Evolutionary conservation across 352 stramenopile species (phyloP), one percentile per base, ranked within the genome.

Genomic region (Pythium dissimile): DNA sequence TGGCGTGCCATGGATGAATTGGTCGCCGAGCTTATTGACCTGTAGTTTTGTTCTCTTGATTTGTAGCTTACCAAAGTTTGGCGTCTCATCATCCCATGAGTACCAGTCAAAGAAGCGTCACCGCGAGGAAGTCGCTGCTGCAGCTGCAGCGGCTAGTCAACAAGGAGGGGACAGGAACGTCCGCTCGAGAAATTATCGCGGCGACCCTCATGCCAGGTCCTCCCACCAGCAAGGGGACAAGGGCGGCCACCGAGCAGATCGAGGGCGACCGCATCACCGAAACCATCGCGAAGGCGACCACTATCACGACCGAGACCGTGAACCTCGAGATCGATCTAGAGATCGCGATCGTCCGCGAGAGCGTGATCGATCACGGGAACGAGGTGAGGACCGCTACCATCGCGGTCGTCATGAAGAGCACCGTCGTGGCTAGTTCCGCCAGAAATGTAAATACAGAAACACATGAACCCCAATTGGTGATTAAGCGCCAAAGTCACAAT

Each of bases 91-190:
- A 13, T 90, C 68, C 5, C 85, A 94, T 44, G 85, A 92, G 35
- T 94, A 94, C 42, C 85, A 94, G 62, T 89, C 78, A 0, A 94
- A 94, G 58, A 94, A 94, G 66, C 75, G 85, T 5, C 75, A 91
- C 31, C 80, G 89, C 24, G 84, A 88, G 62, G 82, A 94, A 23
- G 80, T 80, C 52, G 72, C 75, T 12, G 81, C 79, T 20, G 71
- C 58, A 5, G 60, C 64, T 3, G 63, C 62, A n/a, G 52, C 59
- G 3, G 35, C 54, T 5, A 41, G 20, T 20, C 41, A 57, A 18
- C 27, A 37, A 18, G 38, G 28, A 24, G 51, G 31, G 10, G 55
- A 39, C 30, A 43, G 50, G 21, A 60, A 62, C 26, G 26, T 57
- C 7, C 47, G 52, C 10, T 30, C 47, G 0, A 54, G 67, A 1